Percentiles rank a stretch among this genome's conserved stretches.
Conservation (phyloP, 2,329 filamentous ascomycete genomes). For the Ophiosphaerella narmari region DNA sequence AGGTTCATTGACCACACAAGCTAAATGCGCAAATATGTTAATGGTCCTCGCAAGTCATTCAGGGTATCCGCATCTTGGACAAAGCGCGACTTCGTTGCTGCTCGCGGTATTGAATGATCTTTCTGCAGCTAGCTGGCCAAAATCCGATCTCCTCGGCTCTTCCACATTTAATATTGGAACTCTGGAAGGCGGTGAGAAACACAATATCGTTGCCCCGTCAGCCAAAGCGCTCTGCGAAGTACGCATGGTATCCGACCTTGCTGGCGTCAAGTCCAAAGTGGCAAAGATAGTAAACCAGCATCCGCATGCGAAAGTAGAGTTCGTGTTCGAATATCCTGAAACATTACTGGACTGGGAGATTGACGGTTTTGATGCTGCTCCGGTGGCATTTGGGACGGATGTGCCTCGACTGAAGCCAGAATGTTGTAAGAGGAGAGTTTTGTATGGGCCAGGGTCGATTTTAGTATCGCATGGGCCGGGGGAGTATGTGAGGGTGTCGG, state of each 20-base stretch:
- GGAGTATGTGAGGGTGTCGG: neutral
- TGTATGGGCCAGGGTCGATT: neutral
- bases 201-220: neutral
- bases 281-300: neutral
- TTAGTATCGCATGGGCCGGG: neutral
- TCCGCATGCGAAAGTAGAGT: neutral
- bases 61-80: neutral
- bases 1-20: neutral
- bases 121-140: neutral
- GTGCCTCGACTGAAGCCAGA: neutral
- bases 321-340: slow-evolving; percentile 1
- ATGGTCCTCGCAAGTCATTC: neutral
- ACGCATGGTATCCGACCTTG: neutral
- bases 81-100: neutral
- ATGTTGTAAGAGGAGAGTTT: neutral
- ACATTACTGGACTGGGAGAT: neutral
- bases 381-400: neutral
- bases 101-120: slow-evolving; percentile 1
- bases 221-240: slow-evolving; percentile 1
- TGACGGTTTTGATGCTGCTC: neutral
- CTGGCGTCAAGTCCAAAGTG: neutral
- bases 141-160: neutral
- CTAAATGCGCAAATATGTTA: neutral
- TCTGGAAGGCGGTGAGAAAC: neutral
- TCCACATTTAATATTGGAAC: slow-evolving; percentile 1